Evolutionary conservation across 1,284 basidiomycete genomes (phyloP).

Genomic region (Puccinia coronata): DNA sequence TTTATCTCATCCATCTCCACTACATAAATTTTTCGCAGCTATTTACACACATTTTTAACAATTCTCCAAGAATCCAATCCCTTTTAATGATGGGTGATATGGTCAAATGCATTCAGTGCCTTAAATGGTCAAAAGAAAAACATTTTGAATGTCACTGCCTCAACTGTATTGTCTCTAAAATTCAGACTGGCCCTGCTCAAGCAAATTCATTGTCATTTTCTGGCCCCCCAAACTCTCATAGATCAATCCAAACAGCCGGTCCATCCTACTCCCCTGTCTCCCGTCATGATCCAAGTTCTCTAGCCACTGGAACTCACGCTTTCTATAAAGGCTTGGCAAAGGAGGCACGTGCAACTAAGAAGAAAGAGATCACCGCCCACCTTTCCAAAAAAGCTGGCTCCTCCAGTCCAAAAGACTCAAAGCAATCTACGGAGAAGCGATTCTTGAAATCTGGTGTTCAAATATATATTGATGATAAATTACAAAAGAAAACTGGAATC

Average conservation of each 20-base stretch:
- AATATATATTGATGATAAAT: background rate
- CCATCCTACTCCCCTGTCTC: background rate
- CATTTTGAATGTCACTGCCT: background rate
- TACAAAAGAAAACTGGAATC: background rate
- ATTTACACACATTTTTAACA: too few species aligned
- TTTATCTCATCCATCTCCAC: too few species aligned
- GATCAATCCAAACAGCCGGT: background rate
- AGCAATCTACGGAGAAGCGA: background rate
- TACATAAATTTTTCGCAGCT: too few species aligned
- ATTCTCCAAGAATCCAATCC: too few species aligned
- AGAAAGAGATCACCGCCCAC: background rate
- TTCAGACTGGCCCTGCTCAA: background rate
- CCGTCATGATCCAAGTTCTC: background rate
- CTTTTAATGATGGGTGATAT: background rate
- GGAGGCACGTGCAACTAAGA: background rate
- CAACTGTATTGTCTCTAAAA: background rate
- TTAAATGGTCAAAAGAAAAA: background rate
- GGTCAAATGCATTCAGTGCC: background rate
- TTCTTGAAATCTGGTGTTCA: background rate
- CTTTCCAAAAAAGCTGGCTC: background rate
- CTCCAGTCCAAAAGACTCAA: background rate
- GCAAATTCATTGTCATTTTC: background rate
- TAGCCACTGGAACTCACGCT: background rate
- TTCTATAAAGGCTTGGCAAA: background rate
- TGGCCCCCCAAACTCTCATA: background rate